Base-by-base conservation (phyloP, 257 asterid genomes). In the Ligustrum vulgare region DNA sequence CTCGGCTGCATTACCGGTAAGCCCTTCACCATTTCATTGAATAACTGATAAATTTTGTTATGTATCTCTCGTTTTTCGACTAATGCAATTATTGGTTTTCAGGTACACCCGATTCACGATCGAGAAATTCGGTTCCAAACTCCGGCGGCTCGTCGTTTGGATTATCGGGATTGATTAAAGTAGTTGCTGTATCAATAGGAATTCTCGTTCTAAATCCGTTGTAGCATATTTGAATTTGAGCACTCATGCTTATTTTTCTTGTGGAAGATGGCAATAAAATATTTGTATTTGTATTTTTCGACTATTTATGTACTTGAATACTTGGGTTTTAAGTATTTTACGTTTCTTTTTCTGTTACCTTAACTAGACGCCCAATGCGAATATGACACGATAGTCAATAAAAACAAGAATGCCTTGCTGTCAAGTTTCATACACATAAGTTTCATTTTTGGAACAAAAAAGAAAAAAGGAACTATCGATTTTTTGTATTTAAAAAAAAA, bases 1-100 rank as follows among this genome's bases (percentile, higher is more conserved):
- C 73, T 91, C n/a, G 97, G 97, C 13, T 93, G 97, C 78, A 80
- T 93, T 39, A 83, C 84, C 43, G 98, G 98, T 83, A 77, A 8
- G 66, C 58, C 16, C 34, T 3, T 60, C 6, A 60, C 64, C 64
- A 20, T 23, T 8, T 60, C 6, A 51, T 51, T 51, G 62, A 51
- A n/a, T 51, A 51, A 15, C 23, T 49, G 25, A 1, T n/a, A 51
- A 18, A 51, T 6, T 51, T 51, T n/a, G 62, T 16, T 16, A 51
- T 10, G 10, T 10, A 34, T 60, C 16, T 56, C 31, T 60, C 23
- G 3, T 60, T 58, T 12, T 9, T 58, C 18, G 20, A 60, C 67
- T 25, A 25, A 25, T 25, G 18, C 2, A 60, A 22, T 23, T 43
- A 6, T 22, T 0, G 34, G 35, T 69, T 22, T 22, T 15, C 60